A percentile compares a stretch with the other conserved stretches of the same genome.
phyloP scores from a whole-genome alignment of 345 rosid species.

The Viola odorata region DNA sequence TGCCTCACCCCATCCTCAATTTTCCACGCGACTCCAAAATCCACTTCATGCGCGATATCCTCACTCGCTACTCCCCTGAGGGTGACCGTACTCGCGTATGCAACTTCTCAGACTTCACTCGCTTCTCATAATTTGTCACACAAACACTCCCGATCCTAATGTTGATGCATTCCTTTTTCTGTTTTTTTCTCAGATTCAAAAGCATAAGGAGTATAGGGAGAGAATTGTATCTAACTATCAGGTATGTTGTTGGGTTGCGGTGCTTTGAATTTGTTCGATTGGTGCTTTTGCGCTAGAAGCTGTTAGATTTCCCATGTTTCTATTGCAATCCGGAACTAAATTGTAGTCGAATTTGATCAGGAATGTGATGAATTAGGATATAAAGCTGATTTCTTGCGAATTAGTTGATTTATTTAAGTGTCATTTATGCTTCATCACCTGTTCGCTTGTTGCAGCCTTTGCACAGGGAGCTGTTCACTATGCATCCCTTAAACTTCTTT shows the following conservation, averaged over 20 bases:
- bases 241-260: slow-evolving; percentile 7
- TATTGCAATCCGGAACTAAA: too few species aligned
- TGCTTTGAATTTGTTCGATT: too few species aligned
- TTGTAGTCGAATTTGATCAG: too few species aligned
- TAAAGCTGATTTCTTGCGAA: too few species aligned
- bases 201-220: slow-evolving; percentile 26
- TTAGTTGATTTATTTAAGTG: too few species aligned
- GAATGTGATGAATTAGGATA: too few species aligned
- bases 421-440: too few species aligned
- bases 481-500: slow-evolving; percentile 53
- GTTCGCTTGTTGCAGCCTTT: slow-evolving; percentile 41
- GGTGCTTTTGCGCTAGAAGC: too few species aligned
- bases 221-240: slow-evolving; percentile 23
- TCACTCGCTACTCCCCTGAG: slow-evolving; percentile 68
- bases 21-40: slow-evolving; percentile 47
- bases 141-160: not conserved
- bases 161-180: not conserved
- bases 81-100: slow-evolving; percentile 70
- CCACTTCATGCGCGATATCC: slow-evolving; percentile 59
- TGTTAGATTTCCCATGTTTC: too few species aligned
- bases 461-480: slow-evolving; percentile 52
- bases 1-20: slow-evolving; percentile 53
- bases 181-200: slow-evolving; percentile 15
- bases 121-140: not conserved
- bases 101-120: not conserved